Evolutionary conservation across 441 rosid genomes (phyloP).

Genomic region (Euphorbia celastroides): DNA sequence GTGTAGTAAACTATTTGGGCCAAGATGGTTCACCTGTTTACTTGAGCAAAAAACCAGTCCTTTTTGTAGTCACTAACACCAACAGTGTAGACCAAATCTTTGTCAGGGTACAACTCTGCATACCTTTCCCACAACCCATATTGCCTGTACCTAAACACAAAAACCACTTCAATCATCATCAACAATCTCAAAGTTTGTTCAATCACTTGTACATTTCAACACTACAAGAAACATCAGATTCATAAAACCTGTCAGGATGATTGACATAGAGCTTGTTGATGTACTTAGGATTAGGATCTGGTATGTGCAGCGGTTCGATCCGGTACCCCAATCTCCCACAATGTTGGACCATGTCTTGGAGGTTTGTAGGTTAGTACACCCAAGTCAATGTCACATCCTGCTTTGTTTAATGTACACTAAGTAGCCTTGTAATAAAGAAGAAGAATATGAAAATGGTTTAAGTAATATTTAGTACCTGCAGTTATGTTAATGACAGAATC

Average conservation of each 20-base stretch:
- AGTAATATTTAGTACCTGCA: conserved; percentile 26
- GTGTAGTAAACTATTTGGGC: too few species aligned
- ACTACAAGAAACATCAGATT: too few species aligned
- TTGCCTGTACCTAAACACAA: conserved; percentile 53
- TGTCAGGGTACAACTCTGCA: conserved; percentile 40
- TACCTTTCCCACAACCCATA: conserved; percentile 62
- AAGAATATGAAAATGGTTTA: not conserved
- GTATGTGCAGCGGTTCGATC: conserved; percentile 72
- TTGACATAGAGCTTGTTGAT: conserved; percentile 61
- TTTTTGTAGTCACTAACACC: conserved; percentile 39
- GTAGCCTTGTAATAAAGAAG: not conserved
- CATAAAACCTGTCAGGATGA: conserved; percentile 70
- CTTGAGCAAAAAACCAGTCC: conserved; percentile 64
- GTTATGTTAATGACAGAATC: conserved; percentile 30
- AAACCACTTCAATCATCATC: not conserved
- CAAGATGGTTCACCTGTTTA: too few species aligned
- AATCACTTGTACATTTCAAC: not conserved
- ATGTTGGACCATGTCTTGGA: conserved; percentile 74
- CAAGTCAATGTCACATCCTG: conserved; percentile 51
- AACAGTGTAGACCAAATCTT: conserved; percentile 44
- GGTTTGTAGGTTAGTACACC: conserved; percentile 58
- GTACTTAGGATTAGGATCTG: conserved; percentile 61
- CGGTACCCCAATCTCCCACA: conserved; percentile 90
- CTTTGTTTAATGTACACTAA: not conserved
- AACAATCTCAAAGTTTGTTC: too few species aligned